These are phyloP conservation scores for Sporothrix globosa DNA, from an alignment of 2,329 filamentous ascomycete genomes.

Conservation along the genomic window DNA sequence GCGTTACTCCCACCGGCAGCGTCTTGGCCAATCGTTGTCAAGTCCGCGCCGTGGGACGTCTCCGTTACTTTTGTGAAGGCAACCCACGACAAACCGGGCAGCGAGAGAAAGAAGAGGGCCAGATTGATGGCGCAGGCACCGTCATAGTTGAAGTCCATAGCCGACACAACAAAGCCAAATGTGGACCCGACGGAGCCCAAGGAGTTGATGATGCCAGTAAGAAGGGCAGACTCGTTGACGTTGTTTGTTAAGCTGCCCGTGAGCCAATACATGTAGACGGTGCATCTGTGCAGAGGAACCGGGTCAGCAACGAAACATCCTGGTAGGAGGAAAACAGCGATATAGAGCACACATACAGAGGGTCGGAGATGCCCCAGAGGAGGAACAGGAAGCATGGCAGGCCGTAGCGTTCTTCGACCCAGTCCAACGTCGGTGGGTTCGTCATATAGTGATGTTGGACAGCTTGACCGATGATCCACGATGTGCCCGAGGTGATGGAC, in stretches of 20 bases:
- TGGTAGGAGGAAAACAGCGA: neutral
- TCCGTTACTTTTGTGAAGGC: conserved; percentile 26
- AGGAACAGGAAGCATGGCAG: conserved; percentile 33
- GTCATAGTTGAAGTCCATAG: conserved; percentile 30
- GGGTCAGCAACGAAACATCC: neutral
- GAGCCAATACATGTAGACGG: conserved; percentile 35
- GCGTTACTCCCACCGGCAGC: neutral
- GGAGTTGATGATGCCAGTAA: conserved; percentile 24
- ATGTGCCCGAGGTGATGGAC: conserved; percentile 26
- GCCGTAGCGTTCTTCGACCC: conserved; percentile 30
- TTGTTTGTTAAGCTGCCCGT: conserved; percentile 34
- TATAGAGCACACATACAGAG: conserved; percentile 24
- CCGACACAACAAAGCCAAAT: conserved; percentile 30
- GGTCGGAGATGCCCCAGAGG: conserved; percentile 35
- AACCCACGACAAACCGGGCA: conserved; percentile 22
- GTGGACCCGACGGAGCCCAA: conserved; percentile 28
- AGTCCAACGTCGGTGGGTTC: conserved; percentile 33
- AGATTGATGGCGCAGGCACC: conserved; percentile 32
- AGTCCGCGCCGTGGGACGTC: conserved; percentile 23
- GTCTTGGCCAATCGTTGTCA: conserved; percentile 10
- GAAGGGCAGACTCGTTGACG: conserved; percentile 31
- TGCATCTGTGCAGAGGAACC: neutral
- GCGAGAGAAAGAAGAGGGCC: conserved; percentile 25
- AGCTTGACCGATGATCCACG: conserved; percentile 34
- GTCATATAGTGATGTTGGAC: conserved; percentile 34